Evolutionary conservation across 169 alveolate species (phyloP).

Genomic region (Plasmodium vivax): DNA sequence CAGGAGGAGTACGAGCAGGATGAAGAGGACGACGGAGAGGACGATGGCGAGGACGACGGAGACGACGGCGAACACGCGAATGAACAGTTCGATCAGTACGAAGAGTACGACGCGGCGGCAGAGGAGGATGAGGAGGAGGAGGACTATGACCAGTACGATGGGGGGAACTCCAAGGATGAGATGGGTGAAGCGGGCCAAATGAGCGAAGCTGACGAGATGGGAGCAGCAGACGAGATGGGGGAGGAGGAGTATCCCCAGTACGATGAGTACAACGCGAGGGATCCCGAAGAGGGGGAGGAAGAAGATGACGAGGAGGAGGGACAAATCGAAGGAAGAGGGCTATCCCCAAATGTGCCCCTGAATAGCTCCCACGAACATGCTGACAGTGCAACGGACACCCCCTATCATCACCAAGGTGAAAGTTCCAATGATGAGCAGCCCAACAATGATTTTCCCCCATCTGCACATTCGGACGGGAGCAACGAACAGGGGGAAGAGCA

Average conservation of each 20-base stretch:
- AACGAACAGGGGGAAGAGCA: not conserved
- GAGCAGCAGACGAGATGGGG: not conserved
- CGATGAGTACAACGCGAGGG: not conserved
- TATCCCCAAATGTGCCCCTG: not conserved
- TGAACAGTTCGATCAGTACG: not conserved
- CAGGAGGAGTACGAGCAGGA: not conserved
- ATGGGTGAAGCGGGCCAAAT: not conserved
- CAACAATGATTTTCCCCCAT: not conserved
- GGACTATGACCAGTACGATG: not conserved
- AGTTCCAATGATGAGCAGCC: not conserved
- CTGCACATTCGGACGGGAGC: not conserved
- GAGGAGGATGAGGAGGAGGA: too few relatives aligned
- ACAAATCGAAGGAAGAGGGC: not conserved
- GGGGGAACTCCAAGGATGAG: not conserved
- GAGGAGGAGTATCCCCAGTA: conserved; percentile 2
- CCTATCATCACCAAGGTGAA: not conserved
- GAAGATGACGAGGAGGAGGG: not conserved
- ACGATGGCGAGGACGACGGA: not conserved
- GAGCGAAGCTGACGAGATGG: not conserved
- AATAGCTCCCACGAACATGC: not conserved
- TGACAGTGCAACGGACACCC: not conserved
- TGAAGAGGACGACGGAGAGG: conserved; percentile 3
- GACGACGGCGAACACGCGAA: not conserved
- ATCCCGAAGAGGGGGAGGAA: not conserved
- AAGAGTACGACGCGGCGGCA: not conserved